Evolutionary conservation across 2,329 filamentous ascomycete species (phyloP).

Genomic region (Colletotrichum shisoi): DNA sequence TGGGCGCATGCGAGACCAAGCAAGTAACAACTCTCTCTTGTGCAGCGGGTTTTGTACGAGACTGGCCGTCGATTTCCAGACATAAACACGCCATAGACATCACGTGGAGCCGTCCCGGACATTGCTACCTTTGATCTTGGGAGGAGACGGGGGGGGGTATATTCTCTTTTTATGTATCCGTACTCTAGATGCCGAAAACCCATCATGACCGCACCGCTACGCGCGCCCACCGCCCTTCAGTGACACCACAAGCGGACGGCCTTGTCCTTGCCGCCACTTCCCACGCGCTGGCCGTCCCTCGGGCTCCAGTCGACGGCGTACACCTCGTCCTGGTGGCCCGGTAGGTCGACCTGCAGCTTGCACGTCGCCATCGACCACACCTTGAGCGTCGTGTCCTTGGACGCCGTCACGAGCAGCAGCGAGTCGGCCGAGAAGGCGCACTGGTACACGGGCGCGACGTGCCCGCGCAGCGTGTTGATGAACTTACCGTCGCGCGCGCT

Average conservation of each 20-base stretch:
- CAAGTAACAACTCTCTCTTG: not conserved
- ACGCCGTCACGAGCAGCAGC: conserved; percentile 83
- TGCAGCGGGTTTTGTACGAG: no score
- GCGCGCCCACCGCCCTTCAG: conserved; percentile 46
- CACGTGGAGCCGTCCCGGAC: not conserved
- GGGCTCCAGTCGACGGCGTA: conserved; percentile 96
- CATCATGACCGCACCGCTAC: not conserved
- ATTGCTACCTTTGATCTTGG: not conserved
- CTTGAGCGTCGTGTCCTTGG: conserved; percentile 92
- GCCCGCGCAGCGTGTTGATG: conserved; percentile 84
- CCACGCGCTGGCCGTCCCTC: conserved; percentile 81
- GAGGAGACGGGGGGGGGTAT: conserved; percentile 31
- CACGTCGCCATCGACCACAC: conserved; percentile 90
- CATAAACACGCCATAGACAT: no score
- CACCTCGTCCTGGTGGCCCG: conserved; percentile 90
- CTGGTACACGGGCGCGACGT: conserved; percentile 90
- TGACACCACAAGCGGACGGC: conserved; percentile 72
- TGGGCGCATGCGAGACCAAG: not conserved
- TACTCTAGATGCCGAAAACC: conserved; percentile 24
- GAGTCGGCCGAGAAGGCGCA: conserved; percentile 93
- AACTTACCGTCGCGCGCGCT: conserved; percentile 75
- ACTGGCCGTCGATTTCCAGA: no score
- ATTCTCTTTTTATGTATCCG: conserved; percentile 36
- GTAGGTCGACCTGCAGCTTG: conserved; percentile 81
- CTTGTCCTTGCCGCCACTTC: conserved; percentile 93